phyloP scores from a whole-genome alignment of 495 filamentous ascomycete species.

The Clohesyomyces aquaticus region DNA sequence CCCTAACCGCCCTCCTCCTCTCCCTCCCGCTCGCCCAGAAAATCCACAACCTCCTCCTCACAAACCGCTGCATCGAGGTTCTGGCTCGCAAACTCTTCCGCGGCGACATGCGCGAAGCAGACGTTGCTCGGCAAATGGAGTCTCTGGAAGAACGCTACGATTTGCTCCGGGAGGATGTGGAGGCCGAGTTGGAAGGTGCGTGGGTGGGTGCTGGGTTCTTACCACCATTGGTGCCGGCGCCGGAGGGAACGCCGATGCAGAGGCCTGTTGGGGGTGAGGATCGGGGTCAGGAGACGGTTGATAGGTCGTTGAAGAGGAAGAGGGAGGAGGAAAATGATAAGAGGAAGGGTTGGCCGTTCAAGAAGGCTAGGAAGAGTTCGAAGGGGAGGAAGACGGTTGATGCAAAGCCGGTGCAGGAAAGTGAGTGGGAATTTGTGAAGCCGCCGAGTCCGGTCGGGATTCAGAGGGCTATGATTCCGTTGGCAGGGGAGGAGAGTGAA shows the following conservation, averaged over 20 bases:
- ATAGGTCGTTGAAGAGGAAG: slow-evolving; percentile 2
- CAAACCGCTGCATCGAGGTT: slow-evolving; percentile 11
- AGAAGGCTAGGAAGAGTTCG: background rate
- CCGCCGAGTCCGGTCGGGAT: slow-evolving; percentile 2
- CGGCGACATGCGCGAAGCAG: background rate
- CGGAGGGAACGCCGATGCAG: background rate
- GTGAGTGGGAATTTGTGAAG: background rate
- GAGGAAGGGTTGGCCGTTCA: background rate
- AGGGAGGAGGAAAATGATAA: background rate
- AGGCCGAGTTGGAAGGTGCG: slow-evolving; percentile 13
- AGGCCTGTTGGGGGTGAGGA: background rate
- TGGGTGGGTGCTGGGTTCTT: slow-evolving; percentile 20
- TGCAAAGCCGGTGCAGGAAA: background rate
- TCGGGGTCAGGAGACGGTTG: background rate
- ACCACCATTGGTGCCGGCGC: background rate
- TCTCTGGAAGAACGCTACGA: slow-evolving; percentile 13
- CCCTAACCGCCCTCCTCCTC: slow-evolving; percentile 14
- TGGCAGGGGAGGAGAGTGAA: background rate
- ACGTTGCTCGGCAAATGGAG: slow-evolving; percentile 3
- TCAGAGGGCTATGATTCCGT: background rate
- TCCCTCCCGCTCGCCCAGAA: slow-evolving; percentile 12
- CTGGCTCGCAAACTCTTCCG: background rate
- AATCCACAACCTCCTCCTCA: slow-evolving; percentile 11
- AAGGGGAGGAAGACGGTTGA: background rate
- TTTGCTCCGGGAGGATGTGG: slow-evolving; percentile 8